Percentiles rank a stretch among this genome's conserved stretches.
phyloP scores from a whole-genome alignment of 1,284 basidiomycete genomes.

The Boletus smithii region DNA sequence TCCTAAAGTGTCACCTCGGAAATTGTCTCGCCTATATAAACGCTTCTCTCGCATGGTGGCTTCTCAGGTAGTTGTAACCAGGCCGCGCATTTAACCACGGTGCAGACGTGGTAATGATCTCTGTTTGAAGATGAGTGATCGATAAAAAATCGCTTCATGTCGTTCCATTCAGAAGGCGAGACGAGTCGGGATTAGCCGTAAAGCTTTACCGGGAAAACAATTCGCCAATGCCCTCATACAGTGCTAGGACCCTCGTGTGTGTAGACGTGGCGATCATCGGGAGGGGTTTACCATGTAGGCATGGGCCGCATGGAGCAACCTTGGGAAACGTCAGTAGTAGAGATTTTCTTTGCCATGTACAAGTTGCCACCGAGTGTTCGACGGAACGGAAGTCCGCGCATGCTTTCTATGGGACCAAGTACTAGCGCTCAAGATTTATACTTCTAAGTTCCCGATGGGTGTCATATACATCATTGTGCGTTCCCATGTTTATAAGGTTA shows the following conservation, averaged over 20 bases:
- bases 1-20: no score
- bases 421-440: no score
- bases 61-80: conserved; percentile 4
- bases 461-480: no score
- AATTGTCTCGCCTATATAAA: not conserved
- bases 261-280: not conserved
- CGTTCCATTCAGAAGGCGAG: conserved; percentile 1
- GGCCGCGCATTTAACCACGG: not conserved
- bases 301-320: not conserved
- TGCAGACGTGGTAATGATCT: conserved; percentile 3
- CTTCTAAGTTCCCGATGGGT: no score
- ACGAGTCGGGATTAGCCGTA: not conserved
- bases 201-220: conserved; percentile 1
- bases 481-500: no score
- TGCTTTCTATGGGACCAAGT: no score
- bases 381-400: conserved; percentile 8
- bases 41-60: not conserved
- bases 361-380: not conserved
- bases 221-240: not conserved
- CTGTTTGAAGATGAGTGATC: not conserved
- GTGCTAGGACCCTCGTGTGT: conserved; percentile 5
- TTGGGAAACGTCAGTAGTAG: conserved; percentile 14
- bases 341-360: conserved; percentile 2
- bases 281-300: not conserved
- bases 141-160: conserved; percentile 7